Evolutionary conservation across 164 flowering plant species (phyloP).

Genomic region (Cinnamomum micranthum): DNA sequence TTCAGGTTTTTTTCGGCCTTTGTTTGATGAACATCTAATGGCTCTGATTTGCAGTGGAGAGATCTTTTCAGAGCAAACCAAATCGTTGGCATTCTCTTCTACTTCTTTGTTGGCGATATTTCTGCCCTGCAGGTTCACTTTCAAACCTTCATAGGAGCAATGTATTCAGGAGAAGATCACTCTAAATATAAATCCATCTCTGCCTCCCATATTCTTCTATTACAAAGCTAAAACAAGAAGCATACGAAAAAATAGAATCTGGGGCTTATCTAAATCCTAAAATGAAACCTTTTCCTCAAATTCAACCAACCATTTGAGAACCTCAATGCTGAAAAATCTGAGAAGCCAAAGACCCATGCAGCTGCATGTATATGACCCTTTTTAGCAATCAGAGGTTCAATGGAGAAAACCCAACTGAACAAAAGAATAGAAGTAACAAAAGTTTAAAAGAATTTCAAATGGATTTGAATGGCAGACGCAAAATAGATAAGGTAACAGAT

Average conservation of each 20-base stretch:
- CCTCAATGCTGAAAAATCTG: not conserved
- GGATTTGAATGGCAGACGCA: not conserved
- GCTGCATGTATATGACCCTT: no score
- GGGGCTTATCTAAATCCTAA: not conserved
- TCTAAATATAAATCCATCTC: not conserved
- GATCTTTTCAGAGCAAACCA: constrained; percentile 86
- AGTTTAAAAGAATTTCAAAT: not conserved
- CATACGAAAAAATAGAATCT: not conserved
- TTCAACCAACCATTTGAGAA: no score
- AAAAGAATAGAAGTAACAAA: not conserved
- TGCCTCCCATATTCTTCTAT: not conserved
- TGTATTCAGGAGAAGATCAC: not conserved
- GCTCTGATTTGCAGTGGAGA: constrained; percentile 81
- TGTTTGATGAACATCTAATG: constrained; percentile 82
- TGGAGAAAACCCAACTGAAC: not conserved
- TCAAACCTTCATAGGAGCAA: not conserved
- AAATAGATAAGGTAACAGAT: not conserved
- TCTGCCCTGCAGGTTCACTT: not conserved
- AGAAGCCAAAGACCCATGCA: not conserved
- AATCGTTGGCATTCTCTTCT: constrained; percentile 64
- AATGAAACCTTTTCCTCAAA: no score
- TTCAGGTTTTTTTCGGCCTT: constrained; percentile 25
- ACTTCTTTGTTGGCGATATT: not conserved
- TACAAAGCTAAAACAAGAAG: not conserved
- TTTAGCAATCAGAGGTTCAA: not conserved